Evolutionary conservation across 371 early-diverging fungal species (phyloP), one percentile per base, ranked within the genome.

Genomic region (Dichotomocladium elegans): DNA sequence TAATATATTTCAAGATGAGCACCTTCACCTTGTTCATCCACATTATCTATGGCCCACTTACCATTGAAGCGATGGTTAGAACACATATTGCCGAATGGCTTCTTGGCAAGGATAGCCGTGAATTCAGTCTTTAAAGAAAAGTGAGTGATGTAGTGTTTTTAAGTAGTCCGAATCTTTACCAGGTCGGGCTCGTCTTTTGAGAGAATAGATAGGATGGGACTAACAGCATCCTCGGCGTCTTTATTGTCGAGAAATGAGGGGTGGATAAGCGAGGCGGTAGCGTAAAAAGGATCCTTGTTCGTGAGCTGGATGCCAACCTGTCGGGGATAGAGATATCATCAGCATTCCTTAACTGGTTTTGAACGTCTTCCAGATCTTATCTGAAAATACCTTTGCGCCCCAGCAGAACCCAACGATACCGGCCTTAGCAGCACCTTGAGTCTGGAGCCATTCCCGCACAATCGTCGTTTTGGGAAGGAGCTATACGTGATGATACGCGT

Each of bases 351-450:
- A n/a, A n/a, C n/a, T n/a, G n/a, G n/a, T n/a, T n/a, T n/a, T n/a
- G n/a, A n/a, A n/a, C n/a, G n/a, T 21, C n/a, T 22, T n/a, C 24
- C 15, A 31, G 24, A 2, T 47, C 9, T n/a, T 31, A 33, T 11
- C 33, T 11, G 17, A 14, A 28, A 15, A 11, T 41, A 63, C 58
- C 53, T 81, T 78, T 10, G 68, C 83, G 45, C 86, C 86, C 86
- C 86, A 86, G 70, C 87, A 87, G 68, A 85, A 84, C 12, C 87
- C 89, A 41, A 84, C 61, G 3, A 82, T 14, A 25, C 80, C 76
- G 35, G 75, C 74, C 34, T 64, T 56, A 22, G 41, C 53, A 22
- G 66, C 62, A 30, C 81, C 84, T 12, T 70, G 64, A 27, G 37
- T 48, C 37, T 64, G 58, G 22, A 87, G 62, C 48, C 68, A 58